Base-by-base conservation (phyloP, 2,329 filamentous ascomycete species). In the Teratosphaeria epicoccoides region DNA sequence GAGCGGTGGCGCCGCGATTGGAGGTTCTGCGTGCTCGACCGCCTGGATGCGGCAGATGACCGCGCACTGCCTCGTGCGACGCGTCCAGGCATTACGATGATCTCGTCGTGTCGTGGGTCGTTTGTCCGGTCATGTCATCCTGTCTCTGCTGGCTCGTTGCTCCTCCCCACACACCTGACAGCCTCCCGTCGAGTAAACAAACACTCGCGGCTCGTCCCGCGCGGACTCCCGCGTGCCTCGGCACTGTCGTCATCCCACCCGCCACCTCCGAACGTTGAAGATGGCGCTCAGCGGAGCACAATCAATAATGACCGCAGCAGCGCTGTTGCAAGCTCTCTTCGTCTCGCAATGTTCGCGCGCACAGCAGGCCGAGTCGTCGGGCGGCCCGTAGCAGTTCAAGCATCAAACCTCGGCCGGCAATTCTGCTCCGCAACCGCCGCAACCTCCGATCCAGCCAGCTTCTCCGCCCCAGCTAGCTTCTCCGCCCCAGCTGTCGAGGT, bases 21-120 rank as follows among this genome's bases (percentile, higher is more conserved):
- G 57, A 55, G 53, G 10, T 26, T 47, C 17, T 51, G 51, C 24
- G 52, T 52, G 43, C 51, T 56, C 46, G 54, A 29, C 9, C 45
- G 29, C 9, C 50, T 46, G 17, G 50, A 28, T 24, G 22, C 43
- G 33, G 53, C 50, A 10, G 53, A 49, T 10, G 53, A 22, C 33
- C 53, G 53, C n/a, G 24, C 47, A 24, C 47, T 37, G 9, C 57
- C 61, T 25, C 59, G 57, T 25, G 61, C 61, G 25, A 66, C 59
- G 54, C 66, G 58, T 46, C 60, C 63, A 24, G 65, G 65, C 66
- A 68, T 68, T 24, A n/a, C n/a, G n/a, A n/a, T n/a, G n/a, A n/a
- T n/a, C n/a, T 45, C 49, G 51, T 49, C 48, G 48, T 40, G n/a
- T 20, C 29, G 29, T 37, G 10, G 10, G 6, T 14, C 6, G 29